Evolutionary conservation across 2,329 filamentous ascomycete species (phyloP).

Genomic region (Colletotrichum magnum): DNA sequence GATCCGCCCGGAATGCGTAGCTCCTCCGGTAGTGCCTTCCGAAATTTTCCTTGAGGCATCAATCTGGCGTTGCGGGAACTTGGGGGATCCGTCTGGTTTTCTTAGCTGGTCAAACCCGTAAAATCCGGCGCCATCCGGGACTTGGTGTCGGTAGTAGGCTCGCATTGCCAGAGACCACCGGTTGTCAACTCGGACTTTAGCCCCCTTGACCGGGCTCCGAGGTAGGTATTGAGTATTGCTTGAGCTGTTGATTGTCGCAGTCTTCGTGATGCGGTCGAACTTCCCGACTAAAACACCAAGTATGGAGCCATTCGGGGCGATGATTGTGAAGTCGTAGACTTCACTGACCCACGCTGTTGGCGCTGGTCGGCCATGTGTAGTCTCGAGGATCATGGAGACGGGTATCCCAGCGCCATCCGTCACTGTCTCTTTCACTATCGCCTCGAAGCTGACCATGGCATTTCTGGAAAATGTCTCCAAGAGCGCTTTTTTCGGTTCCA

Average conservation of each 20-base stretch:
- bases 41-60: conserved; percentile 11
- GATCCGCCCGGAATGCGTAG: conserved; percentile 36
- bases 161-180: conserved; percentile 33
- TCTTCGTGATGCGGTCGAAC: background rate
- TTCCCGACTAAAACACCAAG: conserved; percentile 3
- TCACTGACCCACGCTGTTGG: background rate
- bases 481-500: conserved; percentile 32
- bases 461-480: conserved; percentile 36
- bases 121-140: conserved; percentile 28
- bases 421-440: conserved; percentile 10
- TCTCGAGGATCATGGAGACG: conserved; percentile 1
- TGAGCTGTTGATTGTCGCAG: background rate
- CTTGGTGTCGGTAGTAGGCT: conserved; percentile 39
- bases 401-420: background rate
- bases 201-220: background rate
- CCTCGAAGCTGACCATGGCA: conserved; percentile 19
- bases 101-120: conserved; percentile 42
- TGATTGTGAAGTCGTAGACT: conserved; percentile 7
- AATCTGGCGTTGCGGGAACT: conserved; percentile 36
- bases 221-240: background rate
- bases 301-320: background rate
- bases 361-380: background rate
- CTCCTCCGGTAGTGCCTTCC: conserved; percentile 16
- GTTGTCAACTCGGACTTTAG: conserved; percentile 31
- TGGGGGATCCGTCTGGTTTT: conserved; percentile 24